Percentiles rank a stretch among this genome's conserved stretches.
Conservation (phyloP, 306 rosid species). For the Quercus dentata region DNA sequence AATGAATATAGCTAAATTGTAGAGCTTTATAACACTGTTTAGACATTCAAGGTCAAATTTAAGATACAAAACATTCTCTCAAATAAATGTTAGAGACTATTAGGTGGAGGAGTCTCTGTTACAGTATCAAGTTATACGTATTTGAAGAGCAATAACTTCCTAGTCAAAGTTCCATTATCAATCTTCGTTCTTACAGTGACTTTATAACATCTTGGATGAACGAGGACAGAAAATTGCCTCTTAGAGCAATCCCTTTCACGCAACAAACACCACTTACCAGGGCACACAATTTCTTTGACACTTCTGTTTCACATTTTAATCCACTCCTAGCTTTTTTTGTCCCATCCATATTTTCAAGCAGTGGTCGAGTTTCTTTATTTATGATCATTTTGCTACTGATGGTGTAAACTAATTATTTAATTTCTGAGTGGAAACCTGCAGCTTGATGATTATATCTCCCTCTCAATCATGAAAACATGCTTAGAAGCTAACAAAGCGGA, state of each 20-base stretch:
- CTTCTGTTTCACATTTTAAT: conserved; percentile 26
- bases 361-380: neutral
- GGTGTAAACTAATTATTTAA: conserved; percentile 24
- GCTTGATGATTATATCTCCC: conserved; percentile 37
- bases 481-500: conserved; percentile 68
- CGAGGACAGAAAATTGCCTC: neutral
- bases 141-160: neutral
- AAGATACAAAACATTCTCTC: neutral
- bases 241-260: conserved; percentile 33
- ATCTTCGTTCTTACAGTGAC: neutral
- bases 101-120: neutral
- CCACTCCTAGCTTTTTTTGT: neutral
- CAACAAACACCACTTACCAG: conserved; percentile 48
- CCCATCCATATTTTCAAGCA: neutral
- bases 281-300: neutral
- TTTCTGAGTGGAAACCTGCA: conserved; percentile 30
- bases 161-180: neutral
- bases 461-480: conserved; percentile 77
- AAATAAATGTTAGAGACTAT: neutral
- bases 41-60: neutral
- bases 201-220: neutral
- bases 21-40: neutral
- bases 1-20: too few species aligned
- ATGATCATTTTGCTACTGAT: neutral
- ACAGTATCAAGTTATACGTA: neutral